Conservation (phyloP, 2,329 filamentous ascomycete species). For the Aspergillus persii region DNA sequence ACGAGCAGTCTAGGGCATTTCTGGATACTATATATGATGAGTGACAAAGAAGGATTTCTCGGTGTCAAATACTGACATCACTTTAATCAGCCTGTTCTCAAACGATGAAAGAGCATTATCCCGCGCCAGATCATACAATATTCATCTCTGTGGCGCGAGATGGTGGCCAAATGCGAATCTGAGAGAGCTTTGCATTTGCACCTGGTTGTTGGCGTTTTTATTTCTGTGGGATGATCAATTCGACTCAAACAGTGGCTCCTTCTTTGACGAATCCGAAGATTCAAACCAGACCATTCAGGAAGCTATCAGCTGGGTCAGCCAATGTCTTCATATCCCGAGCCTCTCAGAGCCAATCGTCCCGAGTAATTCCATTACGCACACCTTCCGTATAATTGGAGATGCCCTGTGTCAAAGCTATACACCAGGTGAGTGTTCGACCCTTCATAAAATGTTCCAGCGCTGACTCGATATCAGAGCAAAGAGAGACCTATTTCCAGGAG, state of each 20-base stretch:
- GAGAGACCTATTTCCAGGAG: background rate
- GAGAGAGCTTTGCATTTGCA: background rate
- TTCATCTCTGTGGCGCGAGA: background rate
- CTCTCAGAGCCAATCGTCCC: background rate
- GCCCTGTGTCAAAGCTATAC: background rate
- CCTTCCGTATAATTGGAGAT: background rate
- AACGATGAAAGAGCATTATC: background rate
- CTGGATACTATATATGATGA: background rate
- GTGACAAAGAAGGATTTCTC: background rate
- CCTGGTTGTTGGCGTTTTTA: background rate
- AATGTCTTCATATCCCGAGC: background rate
- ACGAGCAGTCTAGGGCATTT: background rate
- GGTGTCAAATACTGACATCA: background rate
- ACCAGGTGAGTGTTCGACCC: background rate
- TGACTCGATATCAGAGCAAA: background rate
- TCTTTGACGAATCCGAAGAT: background rate
- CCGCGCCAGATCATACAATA: background rate
- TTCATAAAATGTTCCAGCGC: background rate
- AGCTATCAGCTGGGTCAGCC: background rate
- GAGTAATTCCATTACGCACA: background rate
- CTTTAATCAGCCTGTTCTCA: background rate
- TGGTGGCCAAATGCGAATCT: background rate
- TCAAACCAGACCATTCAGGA: background rate
- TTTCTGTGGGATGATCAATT: background rate
- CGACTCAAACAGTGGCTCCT: background rate